Base-by-base conservation (phyloP, 805 yeast species). In the Debaryomyces hansenii region DNA sequence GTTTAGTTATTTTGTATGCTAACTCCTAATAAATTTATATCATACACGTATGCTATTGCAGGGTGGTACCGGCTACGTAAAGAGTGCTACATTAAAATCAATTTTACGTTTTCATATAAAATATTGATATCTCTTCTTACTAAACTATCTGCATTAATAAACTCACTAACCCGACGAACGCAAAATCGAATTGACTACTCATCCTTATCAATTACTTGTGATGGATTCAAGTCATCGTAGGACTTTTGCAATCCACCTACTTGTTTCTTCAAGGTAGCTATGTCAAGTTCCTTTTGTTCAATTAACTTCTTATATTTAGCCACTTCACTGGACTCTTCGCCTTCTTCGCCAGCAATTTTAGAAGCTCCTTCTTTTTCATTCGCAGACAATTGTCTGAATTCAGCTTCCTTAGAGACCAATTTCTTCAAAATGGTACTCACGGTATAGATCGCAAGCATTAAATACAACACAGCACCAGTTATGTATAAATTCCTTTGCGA, bases 401-500 rank as follows among this genome's bases (percentile, higher is more conserved):
- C 63, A 8, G 57, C 46, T 45, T 71, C 72, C 70, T 67, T 79
- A 63, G 55, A 68, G 35, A 80, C 79, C 61, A 83, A 65, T 60
- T 80, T 78, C 49, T 69, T 70, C 40, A 82, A 70, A 44, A 83
- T 73, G 33, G 75, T 72, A 52, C 77, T 66, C 40, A 81, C 79
- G 0, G 84, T 80, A 32, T 72, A 74, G 46, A 82, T 81, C 8
- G 84, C 79, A 40, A 82, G 52, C 47, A 67, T 70, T 55, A 80
- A 72, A 61, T 79, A 83, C 48, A 83, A 62, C 4, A 82, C 83
- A 7, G 84, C 84, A 7, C 87, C 88, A 12, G 82, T 75, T 45
- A 83, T 72, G 59, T 83, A 83, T 36, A 80, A 68, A 53, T 83
- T 83, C 58, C 88, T 71, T 60, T 83, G 87, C 34, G 83, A 74